phyloP scores from a whole-genome alignment of 768 basidiomycete genomes.

The Suillus tomentosus region DNA sequence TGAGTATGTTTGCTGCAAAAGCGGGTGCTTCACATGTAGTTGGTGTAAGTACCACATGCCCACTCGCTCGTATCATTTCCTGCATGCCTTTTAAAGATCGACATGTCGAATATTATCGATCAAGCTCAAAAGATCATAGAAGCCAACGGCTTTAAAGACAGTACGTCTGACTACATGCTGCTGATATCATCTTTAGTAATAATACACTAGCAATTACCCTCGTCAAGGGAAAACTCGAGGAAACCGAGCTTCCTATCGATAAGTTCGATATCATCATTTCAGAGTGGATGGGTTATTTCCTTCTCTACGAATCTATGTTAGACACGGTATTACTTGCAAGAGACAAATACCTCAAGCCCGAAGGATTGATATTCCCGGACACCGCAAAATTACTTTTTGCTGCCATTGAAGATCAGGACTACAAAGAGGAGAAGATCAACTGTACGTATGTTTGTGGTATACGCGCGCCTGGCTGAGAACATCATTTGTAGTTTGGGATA shows the following conservation, averaged over 20 bases:
- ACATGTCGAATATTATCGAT: constrained; percentile 99
- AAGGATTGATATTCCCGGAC: constrained; percentile 95
- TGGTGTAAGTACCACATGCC: constrained; percentile 57
- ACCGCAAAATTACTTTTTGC: constrained; percentile 90
- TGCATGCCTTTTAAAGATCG: constrained; percentile 61
- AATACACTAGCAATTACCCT: constrained; percentile 77
- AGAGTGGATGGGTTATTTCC: constrained; percentile 99
- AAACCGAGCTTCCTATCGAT: constrained; percentile 82
- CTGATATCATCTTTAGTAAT: constrained; percentile 11
- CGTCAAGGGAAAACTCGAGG: constrained; percentile 98
- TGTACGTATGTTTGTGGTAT: constrained; percentile 48
- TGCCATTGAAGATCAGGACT: constrained; percentile 98
- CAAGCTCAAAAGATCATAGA: constrained; percentile 97
- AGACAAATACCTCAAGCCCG: constrained; percentile 93
- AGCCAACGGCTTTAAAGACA: constrained; percentile 94
- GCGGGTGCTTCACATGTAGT: constrained; percentile 94
- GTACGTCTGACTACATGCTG: constrained; percentile 50
- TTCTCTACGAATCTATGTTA: constrained; percentile 99
- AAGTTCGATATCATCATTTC: constrained; percentile 99
- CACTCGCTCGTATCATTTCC: constrained; percentile 7
- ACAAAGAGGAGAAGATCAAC: constrained; percentile 99
- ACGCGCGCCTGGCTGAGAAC: constrained; percentile 7
- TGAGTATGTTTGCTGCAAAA: constrained; percentile 97
- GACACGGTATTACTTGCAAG: constrained; percentile 96
- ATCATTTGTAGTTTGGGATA: constrained; percentile 84